Base-by-base conservation (phyloP, 257 asterid species). In the Ophiorrhiza pumila region DNA sequence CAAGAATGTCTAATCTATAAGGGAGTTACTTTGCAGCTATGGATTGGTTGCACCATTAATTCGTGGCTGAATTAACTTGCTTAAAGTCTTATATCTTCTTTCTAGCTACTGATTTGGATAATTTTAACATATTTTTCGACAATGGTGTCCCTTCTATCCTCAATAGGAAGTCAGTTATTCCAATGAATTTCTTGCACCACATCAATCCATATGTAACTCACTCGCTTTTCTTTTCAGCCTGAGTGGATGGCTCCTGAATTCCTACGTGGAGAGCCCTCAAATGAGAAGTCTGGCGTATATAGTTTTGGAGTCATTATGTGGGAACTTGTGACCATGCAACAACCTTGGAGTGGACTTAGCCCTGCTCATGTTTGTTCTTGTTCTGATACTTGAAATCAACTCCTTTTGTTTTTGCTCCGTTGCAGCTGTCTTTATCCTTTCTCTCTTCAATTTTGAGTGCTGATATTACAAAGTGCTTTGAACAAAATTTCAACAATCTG, bases 191-290 rank as follows among this genome's bases (percentile, higher is more conserved):
- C 63, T 65, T 65, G 59, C 52, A 59, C 50, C 63, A 74, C 75
- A 57, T 77, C 78, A 75, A 63, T 72, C 80, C 61, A 66, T 77
- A 66, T 57, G 75, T 83, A 78, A 85, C 75, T 65, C 79, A 76
- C 69, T 78, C 78, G 53, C 79, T 82, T 80, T 73, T 78, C 69
- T 42, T 90, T 86, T 86, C 94, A 94, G 98, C 97, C 98, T 0
- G 98, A 94, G 83, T 94, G 98, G 98, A 91, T 94, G 98, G 96
- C 98, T 55, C 98, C 98, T 0, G 97, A 94, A 80, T 91, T 94
- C 76, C 97, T 94, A 65, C 96, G 98, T 27, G 97, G 97, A 60
- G 98, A 94, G 85, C 98, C 98, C 68, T 91, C 97, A 32, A 83
- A 91, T 39, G 98, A 94, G 88, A 94, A 94, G 87, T 89, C 97